Base-by-base conservation (phyloP, 2,329 filamentous ascomycete genomes). In the Nemania bipapillata region DNA sequence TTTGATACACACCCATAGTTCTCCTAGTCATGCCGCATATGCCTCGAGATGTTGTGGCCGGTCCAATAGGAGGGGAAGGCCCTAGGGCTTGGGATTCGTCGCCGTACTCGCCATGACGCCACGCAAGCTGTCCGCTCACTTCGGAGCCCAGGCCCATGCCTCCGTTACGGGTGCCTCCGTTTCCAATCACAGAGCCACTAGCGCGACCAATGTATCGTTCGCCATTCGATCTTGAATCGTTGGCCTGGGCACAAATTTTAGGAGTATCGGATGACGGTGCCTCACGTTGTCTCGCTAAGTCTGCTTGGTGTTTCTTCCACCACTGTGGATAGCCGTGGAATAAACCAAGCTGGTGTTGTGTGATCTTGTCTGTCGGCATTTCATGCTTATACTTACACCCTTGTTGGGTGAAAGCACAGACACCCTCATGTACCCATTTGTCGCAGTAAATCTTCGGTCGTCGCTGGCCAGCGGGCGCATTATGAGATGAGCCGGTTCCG, bases 341-440 rank as follows among this genome's bases (percentile, higher is more conserved):
- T 1, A 97, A 86, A 0, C 94, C 94, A 2, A 97, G 84, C 6
- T 86, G 83, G 50, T 87, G 82, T 73, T 96, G 87, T 0, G 89
- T 92, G 0, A 84, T 82, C 58, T 84, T 84, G 71, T 94, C 89
- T 28, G 82, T 80, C 0, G 94, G 94, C 91, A 97, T 97, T 78
- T 96, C 92, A 78, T 97, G 94, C 81, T 94, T 95, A 83, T 90
- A 97, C 72, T 90, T 89, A 82, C 94, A 97, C 0, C 94, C 94
- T 76, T 94, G 90, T 78, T 96, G 92, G 3, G 87, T 90, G 79
- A 93, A 97, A 70, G 91, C 91, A 78, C 94, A 97, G 50, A 92
- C 89, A 22, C 93, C 94, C 66, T 92, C 90, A 74, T 92, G 90
- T 63, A 97, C 90, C 94, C 94, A 97, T 79, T 95, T 93, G 66